phyloP scores from a whole-genome alignment of 768 basidiomycete genomes.

The Dictyophora rubrovolvata region DNA sequence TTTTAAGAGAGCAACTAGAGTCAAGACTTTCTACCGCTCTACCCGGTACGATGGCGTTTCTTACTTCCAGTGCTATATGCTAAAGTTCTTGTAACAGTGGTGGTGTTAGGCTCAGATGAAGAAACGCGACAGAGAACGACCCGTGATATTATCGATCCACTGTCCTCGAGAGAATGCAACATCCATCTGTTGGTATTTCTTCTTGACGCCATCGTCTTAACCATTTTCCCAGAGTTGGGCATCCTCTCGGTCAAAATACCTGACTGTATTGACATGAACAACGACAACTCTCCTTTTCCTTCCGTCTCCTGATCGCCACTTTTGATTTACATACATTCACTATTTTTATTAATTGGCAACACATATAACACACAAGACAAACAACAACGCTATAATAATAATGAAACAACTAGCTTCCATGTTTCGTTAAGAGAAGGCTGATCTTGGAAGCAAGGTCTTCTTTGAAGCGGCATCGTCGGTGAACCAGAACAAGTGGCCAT shows the following conservation, averaged over 20 bases:
- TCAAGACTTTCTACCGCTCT: slow-evolving; percentile 29
- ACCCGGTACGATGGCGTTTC: slow-evolving; percentile 28
- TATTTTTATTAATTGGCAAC: neutral
- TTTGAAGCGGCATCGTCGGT: slow-evolving; percentile 75
- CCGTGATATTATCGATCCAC: slow-evolving; percentile 45
- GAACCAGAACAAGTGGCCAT: slow-evolving; percentile 92
- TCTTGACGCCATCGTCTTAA: slow-evolving; percentile 60
- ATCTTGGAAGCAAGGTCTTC: slow-evolving; percentile 48
- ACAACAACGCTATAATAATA: neutral
- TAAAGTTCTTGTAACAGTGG: slow-evolving; percentile 33
- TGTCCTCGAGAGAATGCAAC: slow-evolving; percentile 62
- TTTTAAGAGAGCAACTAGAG: slow-evolving; percentile 36
- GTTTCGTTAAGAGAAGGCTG: slow-evolving; percentile 28
- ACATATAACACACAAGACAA: neutral
- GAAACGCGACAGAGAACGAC: slow-evolving; percentile 31
- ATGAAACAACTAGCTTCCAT: neutral
- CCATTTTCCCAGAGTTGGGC: slow-evolving; percentile 73
- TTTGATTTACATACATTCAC: neutral
- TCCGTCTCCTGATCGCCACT: neutral
- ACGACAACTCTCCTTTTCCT: neutral
- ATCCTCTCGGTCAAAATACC: slow-evolving; percentile 14
- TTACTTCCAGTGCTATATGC: neutral
- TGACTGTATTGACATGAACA: slow-evolving; percentile 2
- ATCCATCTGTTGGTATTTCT: slow-evolving; percentile 65
- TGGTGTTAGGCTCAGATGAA: slow-evolving; percentile 47